These are phyloP conservation scores for Russula olivacea DNA, from an alignment of 768 basidiomycete genomes.

Conservation along the genomic window DNA sequence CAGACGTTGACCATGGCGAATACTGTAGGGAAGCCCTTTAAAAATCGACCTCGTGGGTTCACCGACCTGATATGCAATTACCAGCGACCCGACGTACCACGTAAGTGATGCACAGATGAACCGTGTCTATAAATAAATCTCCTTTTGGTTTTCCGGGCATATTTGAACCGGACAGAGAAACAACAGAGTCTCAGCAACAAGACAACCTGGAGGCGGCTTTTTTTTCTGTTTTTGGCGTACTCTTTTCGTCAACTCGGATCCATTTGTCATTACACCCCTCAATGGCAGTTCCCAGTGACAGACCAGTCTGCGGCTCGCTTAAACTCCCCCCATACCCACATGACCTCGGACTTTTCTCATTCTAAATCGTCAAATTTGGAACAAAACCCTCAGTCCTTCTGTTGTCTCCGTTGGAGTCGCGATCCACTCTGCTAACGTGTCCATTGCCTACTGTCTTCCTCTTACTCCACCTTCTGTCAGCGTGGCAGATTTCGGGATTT, in stretches of 20 bases:
- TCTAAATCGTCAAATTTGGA: background rate
- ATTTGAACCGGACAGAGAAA: background rate
- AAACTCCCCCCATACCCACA: background rate
- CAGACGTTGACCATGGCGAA: background rate
- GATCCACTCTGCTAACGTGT: background rate
- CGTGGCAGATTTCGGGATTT: background rate
- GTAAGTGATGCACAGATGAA: too few relatives aligned
- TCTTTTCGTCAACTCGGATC: background rate
- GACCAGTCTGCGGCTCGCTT: background rate
- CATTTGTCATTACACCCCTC: background rate
- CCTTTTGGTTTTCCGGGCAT: background rate
- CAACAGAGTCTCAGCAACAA: too few relatives aligned
- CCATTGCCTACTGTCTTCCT: background rate
- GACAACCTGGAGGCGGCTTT: background rate
- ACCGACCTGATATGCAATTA: too few relatives aligned
- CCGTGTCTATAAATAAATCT: background rate
- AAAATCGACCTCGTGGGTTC: too few relatives aligned
- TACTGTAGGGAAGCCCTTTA: too few relatives aligned
- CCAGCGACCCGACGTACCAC: too few relatives aligned
- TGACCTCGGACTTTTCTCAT: background rate
- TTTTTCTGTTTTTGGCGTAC: too few relatives aligned
- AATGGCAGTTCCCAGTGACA: background rate
- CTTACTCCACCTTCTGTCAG: background rate
- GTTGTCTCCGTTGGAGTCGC: background rate
- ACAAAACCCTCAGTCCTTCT: background rate